Evolutionary conservation across 306 rosid species (phyloP).

Genomic region (Acacia confusa): DNA sequence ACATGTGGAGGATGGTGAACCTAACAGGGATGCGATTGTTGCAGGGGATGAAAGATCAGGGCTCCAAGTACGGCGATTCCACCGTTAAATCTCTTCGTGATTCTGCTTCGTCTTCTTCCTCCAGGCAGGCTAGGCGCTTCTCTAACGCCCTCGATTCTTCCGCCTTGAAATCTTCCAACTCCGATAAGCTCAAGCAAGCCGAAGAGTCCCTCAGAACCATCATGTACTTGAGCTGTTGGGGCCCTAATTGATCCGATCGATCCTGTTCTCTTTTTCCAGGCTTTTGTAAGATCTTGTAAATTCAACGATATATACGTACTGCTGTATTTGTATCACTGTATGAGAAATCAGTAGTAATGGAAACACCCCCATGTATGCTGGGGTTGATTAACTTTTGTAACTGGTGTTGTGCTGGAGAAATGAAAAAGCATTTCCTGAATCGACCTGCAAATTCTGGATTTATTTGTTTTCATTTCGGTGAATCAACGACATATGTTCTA

Average conservation of each 20-base stretch:
- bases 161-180: slow-evolving; percentile 23
- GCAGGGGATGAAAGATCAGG: slow-evolving; percentile 60
- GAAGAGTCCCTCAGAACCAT: slow-evolving; percentile 75
- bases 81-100: slow-evolving; percentile 48
- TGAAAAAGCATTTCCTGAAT: neutral
- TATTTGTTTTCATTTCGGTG: neutral
- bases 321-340: neutral
- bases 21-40: slow-evolving; percentile 36
- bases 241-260: slow-evolving; percentile 41
- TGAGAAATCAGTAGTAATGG: neutral
- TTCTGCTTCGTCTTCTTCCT: slow-evolving; percentile 43
- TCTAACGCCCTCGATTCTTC: slow-evolving; percentile 34
- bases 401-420: neutral
- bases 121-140: slow-evolving; percentile 39
- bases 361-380: neutral
- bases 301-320: neutral
- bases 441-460: neutral
- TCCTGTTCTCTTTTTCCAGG: neutral
- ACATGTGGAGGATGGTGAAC: slow-evolving; percentile 36
- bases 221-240: slow-evolving; percentile 91
- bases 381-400: neutral
- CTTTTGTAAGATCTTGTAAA: neutral
- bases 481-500: too few relatives aligned
- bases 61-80: slow-evolving; percentile 50
- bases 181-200: slow-evolving; percentile 45